These are phyloP conservation scores for Boletus pseudopeckii DNA, from an alignment of 768 basidiomycete genomes.

Conservation along the genomic window DNA sequence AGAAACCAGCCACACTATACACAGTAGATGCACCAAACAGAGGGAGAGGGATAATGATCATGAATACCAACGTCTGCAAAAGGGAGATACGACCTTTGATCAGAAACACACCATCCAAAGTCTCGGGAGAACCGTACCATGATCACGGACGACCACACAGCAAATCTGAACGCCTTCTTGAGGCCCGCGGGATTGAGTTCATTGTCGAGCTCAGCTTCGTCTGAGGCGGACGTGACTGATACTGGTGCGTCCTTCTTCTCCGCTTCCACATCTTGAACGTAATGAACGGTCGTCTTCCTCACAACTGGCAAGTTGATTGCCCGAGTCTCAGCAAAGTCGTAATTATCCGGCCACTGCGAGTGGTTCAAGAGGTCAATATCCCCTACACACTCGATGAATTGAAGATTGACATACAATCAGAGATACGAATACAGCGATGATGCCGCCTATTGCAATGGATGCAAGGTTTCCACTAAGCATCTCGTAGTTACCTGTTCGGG, in stretches of 20 bases:
- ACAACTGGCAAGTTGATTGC: conserved; percentile 55
- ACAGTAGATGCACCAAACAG: conserved; percentile 81
- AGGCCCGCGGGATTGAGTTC: conserved; percentile 66
- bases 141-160: conserved; percentile 65
- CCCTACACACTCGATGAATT: not conserved
- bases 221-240: conserved; percentile 38
- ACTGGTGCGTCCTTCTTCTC: conserved; percentile 35
- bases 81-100: not conserved
- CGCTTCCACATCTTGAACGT: conserved; percentile 28
- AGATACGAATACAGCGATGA: conserved; percentile 66
- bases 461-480: conserved; percentile 93
- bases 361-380: not conserved
- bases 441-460: conserved; percentile 75
- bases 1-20: conserved; percentile 60
- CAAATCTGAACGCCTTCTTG: conserved; percentile 76
- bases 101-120: not conserved
- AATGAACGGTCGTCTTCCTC: conserved; percentile 12
- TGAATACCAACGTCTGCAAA: conserved; percentile 53
- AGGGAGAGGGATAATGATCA: conserved; percentile 79
- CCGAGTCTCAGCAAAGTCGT: conserved; percentile 76
- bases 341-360: conserved; percentile 72
- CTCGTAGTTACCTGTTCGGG: conserved; percentile 42
- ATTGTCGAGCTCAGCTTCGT: conserved; percentile 39
- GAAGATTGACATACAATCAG: conserved; percentile 47
- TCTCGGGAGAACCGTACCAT: conserved; percentile 45